phyloP scores from a whole-genome alignment of 192 early-diverging fungal genomes.

The Coemansia sp. region DNA sequence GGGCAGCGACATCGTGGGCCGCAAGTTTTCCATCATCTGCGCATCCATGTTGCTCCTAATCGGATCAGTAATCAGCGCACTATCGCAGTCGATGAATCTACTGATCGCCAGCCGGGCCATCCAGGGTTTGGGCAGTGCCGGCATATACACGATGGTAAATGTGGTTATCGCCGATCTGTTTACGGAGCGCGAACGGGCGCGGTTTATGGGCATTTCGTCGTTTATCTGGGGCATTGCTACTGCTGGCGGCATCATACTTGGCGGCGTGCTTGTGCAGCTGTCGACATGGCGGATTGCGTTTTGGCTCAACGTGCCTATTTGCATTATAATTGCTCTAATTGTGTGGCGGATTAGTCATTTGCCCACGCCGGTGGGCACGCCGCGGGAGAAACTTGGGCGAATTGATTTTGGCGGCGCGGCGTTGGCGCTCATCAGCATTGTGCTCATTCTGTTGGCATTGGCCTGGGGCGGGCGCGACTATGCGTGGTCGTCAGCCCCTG shows the following conservation, averaged over 20 bases:
- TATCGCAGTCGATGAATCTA: conserved; percentile 42
- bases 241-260: conserved; percentile 69
- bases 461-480: conserved; percentile 59
- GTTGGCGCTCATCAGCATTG: conserved; percentile 43
- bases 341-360: conserved; percentile 64
- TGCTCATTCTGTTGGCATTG: conserved; percentile 55
- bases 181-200: conserved; percentile 66
- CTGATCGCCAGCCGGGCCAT: conserved; percentile 72
- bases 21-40: conserved; percentile 28
- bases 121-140: conserved; percentile 70
- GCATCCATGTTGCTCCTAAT: conserved; percentile 41
- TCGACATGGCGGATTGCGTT: conserved; percentile 70
- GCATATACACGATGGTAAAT: conserved; percentile 59
- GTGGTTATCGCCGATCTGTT: conserved; percentile 78
- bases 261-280: conserved; percentile 68
- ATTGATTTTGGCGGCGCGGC: conserved; percentile 60
- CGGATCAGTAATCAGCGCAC: conserved; percentile 43
- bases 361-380: conserved; percentile 39
- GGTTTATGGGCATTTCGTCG: conserved; percentile 65
- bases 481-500: conserved; percentile 55
- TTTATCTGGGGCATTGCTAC: conserved; percentile 59
- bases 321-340: conserved; percentile 51
- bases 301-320: conserved; percentile 78
- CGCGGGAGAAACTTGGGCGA: conserved; percentile 45
- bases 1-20: conserved; percentile 71